Evolutionary conservation across 306 rosid genomes (phyloP).

Genomic region (Oemleria cerasiformis): DNA sequence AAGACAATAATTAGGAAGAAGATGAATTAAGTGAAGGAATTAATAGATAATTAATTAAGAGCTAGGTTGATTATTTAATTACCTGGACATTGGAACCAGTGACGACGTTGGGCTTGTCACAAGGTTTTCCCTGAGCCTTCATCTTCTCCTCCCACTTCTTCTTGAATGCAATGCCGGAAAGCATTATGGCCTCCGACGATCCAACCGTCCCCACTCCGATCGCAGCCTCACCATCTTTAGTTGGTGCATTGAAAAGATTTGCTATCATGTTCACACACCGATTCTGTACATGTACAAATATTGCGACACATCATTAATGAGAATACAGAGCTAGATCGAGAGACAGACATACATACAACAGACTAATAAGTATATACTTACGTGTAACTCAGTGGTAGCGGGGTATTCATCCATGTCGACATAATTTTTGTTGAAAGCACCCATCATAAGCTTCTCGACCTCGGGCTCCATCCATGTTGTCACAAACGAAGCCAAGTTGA

Average conservation of each 20-base stretch:
- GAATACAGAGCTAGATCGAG: background rate
- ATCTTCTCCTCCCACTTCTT: constrained; percentile 71
- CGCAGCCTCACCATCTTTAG: constrained; percentile 48
- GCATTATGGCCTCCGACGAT: constrained; percentile 85
- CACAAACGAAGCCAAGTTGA: constrained; percentile 77
- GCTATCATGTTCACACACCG: constrained; percentile 83
- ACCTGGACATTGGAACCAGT: constrained; percentile 79
- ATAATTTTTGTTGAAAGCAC: constrained; percentile 72
- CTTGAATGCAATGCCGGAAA: constrained; percentile 83
- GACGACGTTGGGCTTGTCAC: constrained; percentile 65
- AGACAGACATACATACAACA: too few species aligned
- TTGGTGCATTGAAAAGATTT: constrained; percentile 54
- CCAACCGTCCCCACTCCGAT: constrained; percentile 73
- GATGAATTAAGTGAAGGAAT: background rate
- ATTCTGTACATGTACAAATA: constrained; percentile 33
- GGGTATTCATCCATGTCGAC: constrained; percentile 82
- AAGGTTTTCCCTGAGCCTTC: constrained; percentile 55
- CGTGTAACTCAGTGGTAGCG: constrained; percentile 71
- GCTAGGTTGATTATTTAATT: background rate
- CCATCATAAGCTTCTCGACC: constrained; percentile 67
- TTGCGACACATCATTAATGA: background rate
- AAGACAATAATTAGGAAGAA: background rate
- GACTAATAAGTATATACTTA: background rate
- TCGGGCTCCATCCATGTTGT: constrained; percentile 87
- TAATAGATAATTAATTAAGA: background rate